phyloP scores from a whole-genome alignment of 257 asterid genomes.

The Cinchona pubescens region DNA sequence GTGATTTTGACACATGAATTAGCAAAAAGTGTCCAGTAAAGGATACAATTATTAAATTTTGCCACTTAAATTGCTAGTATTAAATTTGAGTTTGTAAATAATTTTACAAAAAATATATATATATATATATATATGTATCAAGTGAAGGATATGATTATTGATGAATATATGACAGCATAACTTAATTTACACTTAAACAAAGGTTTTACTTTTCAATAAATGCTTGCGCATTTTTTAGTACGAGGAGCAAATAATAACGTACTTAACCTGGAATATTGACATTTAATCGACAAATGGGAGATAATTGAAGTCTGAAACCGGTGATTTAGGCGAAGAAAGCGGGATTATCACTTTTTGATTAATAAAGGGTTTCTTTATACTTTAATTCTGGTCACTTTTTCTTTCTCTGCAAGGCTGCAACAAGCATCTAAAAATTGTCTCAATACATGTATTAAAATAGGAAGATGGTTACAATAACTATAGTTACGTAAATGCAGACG shows the following conservation, averaged over 20 bases:
- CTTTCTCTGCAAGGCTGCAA: slow-evolving; percentile 10
- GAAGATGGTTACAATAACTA: slow-evolving; percentile 1
- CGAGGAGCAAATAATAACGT: slow-evolving; percentile 2
- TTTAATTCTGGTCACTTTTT: slow-evolving; percentile 25
- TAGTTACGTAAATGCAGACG: slow-evolving; percentile 15
- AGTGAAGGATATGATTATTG: too few relatives aligned
- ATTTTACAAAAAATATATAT: too few relatives aligned
- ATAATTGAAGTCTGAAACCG: slow-evolving; percentile 26
- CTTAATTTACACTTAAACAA: too few relatives aligned
- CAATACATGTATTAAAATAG: slow-evolving; percentile 18
- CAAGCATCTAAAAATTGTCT: slow-evolving; percentile 21
- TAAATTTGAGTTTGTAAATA: too few relatives aligned
- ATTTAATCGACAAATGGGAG: slow-evolving; percentile 5
- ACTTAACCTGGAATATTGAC: slow-evolving; percentile 5
- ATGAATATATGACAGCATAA: too few relatives aligned
- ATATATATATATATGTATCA: too few relatives aligned
- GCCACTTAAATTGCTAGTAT: too few relatives aligned
- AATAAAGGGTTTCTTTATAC: slow-evolving; percentile 22
- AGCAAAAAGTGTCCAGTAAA: too few relatives aligned
- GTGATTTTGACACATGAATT: too few relatives aligned
- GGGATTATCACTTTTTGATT: slow-evolving; percentile 35
- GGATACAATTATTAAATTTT: too few relatives aligned
- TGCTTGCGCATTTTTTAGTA: neutral
- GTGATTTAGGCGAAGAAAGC: slow-evolving; percentile 44
- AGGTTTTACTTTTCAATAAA: too few relatives aligned